Percentiles rank a stretch among this genome's conserved stretches.
Evolutionary conservation across 208 protist species (phyloP).

Genomic region (Trypanosoma lewisi): DNA sequence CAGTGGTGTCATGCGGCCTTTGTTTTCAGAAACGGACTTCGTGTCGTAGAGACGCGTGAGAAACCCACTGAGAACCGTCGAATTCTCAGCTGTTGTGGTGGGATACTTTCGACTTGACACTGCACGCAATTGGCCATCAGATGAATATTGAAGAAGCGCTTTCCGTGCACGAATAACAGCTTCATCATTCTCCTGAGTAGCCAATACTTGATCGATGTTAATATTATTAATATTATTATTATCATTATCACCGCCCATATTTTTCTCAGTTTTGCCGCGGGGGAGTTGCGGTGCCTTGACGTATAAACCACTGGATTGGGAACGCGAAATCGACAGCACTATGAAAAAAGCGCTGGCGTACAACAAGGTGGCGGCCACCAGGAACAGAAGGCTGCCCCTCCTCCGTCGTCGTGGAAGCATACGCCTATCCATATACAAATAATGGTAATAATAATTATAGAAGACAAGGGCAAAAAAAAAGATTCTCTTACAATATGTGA

Average conservation of each 20-base stretch:
- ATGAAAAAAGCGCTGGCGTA: neutral
- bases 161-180: neutral
- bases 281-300: no score
- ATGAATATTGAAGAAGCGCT: neutral
- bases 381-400: neutral
- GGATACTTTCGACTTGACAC: neutral
- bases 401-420: neutral
- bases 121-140: neutral
- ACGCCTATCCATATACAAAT: neutral
- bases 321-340: neutral
- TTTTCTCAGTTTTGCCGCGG: neutral
- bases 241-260: no score
- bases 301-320: no score
- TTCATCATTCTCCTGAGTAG: no score
- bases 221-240: no score
- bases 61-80: conserved; percentile 9
- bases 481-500: no score
- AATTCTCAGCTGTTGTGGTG: neutral
- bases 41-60: conserved; percentile 24
- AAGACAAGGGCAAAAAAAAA: no score
- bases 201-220: no score
- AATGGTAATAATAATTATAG: no score
- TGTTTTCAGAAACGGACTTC: neutral
- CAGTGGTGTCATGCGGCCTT: neutral
- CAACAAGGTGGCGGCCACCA: neutral